Conservation (phyloP, 2,329 filamentous ascomycete species). For the Grosmannia serpens region DNA sequence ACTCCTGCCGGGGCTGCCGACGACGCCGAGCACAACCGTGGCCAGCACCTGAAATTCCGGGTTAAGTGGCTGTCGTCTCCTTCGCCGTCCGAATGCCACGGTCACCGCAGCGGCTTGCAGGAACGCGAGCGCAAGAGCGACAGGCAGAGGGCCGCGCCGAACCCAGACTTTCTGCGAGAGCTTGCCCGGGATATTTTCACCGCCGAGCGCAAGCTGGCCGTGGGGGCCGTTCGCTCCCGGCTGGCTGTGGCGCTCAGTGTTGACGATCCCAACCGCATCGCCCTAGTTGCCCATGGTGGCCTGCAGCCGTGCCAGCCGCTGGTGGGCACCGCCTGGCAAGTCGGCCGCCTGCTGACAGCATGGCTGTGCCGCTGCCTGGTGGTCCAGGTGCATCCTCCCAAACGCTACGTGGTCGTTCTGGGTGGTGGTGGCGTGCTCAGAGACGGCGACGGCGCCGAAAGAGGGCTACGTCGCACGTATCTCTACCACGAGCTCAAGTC, state of each 20-base stretch:
- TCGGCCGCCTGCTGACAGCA: constrained; percentile 13
- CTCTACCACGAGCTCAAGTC: constrained; percentile 17
- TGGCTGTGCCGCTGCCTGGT: constrained; percentile 23
- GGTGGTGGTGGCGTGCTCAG: constrained; percentile 8
- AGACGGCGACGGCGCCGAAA: constrained; percentile 3
- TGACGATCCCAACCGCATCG: constrained; percentile 17
- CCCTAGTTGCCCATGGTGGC: constrained; percentile 19
- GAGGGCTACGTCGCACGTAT: constrained; percentile 20
- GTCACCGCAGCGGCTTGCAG: not conserved
- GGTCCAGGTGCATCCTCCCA: constrained; percentile 14
- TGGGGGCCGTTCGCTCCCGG: not conserved
- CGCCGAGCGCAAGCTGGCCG: not conserved
- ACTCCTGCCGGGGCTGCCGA: not conserved
- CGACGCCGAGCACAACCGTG: not conserved
- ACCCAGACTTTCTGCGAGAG: not conserved
- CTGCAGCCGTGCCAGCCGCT: constrained; percentile 16
- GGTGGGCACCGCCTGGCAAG: constrained; percentile 22
- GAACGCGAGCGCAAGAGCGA: not conserved
- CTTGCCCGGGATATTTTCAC: not conserved
- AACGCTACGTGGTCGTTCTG: constrained; percentile 17
- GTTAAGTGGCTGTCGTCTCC: not conserved
- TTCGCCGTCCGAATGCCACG: not conserved
- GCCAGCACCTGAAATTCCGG: not conserved
- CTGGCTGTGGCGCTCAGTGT: constrained; percentile 10
- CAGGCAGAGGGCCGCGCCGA: not conserved